A percentile compares a stretch with the other conserved stretches of the same genome.
These are phyloP conservation scores for Saprolegnia diclina DNA, from an alignment of 352 stramenopile species.

Conservation along the genomic window DNA sequence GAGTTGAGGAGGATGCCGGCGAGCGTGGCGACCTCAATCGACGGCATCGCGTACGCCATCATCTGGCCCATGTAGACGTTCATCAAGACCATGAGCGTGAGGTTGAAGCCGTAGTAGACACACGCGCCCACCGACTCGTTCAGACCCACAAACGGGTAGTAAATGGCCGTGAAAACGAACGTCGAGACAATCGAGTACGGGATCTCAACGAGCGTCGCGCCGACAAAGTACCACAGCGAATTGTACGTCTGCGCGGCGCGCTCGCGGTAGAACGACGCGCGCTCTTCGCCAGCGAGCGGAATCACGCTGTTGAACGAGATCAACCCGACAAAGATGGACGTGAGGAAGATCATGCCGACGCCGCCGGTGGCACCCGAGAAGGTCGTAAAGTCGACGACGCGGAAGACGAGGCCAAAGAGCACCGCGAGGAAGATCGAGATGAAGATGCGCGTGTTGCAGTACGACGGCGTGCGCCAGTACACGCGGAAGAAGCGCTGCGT, in stretches of 20 bases:
- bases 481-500: slow-evolving; percentile 56
- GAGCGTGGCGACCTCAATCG: slow-evolving; percentile 39
- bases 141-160: slow-evolving; percentile 55
- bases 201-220: slow-evolving; percentile 74
- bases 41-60: slow-evolving; percentile 50
- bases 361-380: slow-evolving; percentile 40
- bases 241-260: slow-evolving; percentile 88
- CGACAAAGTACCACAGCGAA: slow-evolving; percentile 70
- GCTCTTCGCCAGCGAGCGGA: slow-evolving; percentile 68
- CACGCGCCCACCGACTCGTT: slow-evolving; percentile 30
- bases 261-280: slow-evolving; percentile 91
- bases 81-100: slow-evolving; percentile 42
- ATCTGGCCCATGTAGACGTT: slow-evolving; percentile 65
- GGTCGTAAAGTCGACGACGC: slow-evolving; percentile 44
- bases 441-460: slow-evolving; percentile 74
- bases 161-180: slow-evolving; percentile 44
- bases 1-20: slow-evolving; percentile 39
- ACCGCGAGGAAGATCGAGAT: slow-evolving; percentile 61
- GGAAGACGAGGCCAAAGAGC: slow-evolving; percentile 72
- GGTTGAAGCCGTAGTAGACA: slow-evolving; percentile 49
- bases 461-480: slow-evolving; percentile 83
- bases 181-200: slow-evolving; percentile 42
- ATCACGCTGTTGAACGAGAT: slow-evolving; percentile 80
- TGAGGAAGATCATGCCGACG: slow-evolving; percentile 77
- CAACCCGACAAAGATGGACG: slow-evolving; percentile 72